Conservation (phyloP, 441 rosid genomes). For the Euphorbia schlechtendalii region DNA sequence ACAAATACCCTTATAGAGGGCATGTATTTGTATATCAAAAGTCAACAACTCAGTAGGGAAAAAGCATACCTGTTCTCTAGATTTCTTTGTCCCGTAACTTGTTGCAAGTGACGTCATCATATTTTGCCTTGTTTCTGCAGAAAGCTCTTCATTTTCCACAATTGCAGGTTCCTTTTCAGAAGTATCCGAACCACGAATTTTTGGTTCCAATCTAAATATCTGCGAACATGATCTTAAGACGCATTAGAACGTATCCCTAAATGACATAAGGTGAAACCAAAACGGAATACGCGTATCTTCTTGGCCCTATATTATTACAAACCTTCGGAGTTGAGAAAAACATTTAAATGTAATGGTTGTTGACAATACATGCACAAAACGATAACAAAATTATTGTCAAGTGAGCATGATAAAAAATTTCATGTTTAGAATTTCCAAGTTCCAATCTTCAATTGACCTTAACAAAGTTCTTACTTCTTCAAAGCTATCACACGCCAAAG, state of each 20-base stretch:
- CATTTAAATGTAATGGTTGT: no score
- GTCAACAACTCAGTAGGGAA: constrained; percentile 5
- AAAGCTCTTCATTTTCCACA: constrained; percentile 24
- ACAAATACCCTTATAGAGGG: background rate
- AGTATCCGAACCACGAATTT: constrained; percentile 24
- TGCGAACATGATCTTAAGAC: constrained; percentile 20
- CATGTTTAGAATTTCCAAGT: no score
- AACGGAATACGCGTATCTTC: background rate
- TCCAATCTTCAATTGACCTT: no score
- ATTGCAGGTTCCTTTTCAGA: constrained; percentile 31
- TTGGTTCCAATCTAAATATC: constrained; percentile 81
- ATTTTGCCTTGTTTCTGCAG: constrained; percentile 18
- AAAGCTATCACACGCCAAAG: no score
- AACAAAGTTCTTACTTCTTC: no score
- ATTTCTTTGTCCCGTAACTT: constrained; percentile 48
- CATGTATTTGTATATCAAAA: background rate
- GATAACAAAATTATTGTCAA: no score
- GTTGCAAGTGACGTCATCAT: constrained; percentile 22
- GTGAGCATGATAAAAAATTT: no score
- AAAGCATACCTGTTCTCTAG: constrained; percentile 36
- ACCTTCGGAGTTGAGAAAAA: no score
- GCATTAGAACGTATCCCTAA: background rate
- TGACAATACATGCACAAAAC: no score
- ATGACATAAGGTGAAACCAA: background rate
- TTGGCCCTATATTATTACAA: no score